Conservation (phyloP, 495 filamentous ascomycete genomes). For the Daldinia caldariorum region DNA sequence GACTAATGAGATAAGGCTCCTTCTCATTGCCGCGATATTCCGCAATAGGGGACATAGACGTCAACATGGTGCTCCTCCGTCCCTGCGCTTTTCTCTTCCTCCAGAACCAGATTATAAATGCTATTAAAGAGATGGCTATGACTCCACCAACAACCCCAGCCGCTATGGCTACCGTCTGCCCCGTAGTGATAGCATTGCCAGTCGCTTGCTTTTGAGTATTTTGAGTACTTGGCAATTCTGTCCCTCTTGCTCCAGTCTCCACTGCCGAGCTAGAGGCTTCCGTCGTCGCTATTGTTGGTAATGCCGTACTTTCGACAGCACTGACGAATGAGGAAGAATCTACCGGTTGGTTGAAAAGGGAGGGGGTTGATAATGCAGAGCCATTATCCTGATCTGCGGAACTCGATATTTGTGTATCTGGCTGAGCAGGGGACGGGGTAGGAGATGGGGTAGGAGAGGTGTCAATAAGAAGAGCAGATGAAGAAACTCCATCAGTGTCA, state of each 20-base stretch:
- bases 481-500: background rate
- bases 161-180: conserved; percentile 56
- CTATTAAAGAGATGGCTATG: conserved; percentile 55
- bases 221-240: conserved; percentile 21
- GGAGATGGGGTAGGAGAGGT: background rate
- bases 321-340: conserved; percentile 10
- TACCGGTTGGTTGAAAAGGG: background rate
- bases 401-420: background rate
- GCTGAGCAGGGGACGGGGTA: conserved; percentile 11
- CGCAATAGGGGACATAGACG: conserved; percentile 52
- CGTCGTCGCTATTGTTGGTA: conserved; percentile 12
- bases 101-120: conserved; percentile 60
- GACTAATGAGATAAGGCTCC: conserved; percentile 54
- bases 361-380: background rate
- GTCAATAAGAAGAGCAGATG: background rate
- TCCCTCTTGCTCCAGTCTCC: conserved; percentile 28
- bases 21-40: conserved; percentile 48
- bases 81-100: conserved; percentile 52
- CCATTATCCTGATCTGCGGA: background rate
- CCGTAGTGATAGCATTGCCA: conserved; percentile 42
- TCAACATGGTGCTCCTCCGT: conserved; percentile 56
- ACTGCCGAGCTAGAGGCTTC: conserved; percentile 21
- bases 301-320: conserved; percentile 6
- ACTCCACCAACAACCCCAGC: conserved; percentile 62
- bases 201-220: conserved; percentile 17